Evolutionary conservation across 768 basidiomycete genomes (phyloP), one percentile per base, ranked within the genome.

Genomic region (Boletus patriciae): DNA sequence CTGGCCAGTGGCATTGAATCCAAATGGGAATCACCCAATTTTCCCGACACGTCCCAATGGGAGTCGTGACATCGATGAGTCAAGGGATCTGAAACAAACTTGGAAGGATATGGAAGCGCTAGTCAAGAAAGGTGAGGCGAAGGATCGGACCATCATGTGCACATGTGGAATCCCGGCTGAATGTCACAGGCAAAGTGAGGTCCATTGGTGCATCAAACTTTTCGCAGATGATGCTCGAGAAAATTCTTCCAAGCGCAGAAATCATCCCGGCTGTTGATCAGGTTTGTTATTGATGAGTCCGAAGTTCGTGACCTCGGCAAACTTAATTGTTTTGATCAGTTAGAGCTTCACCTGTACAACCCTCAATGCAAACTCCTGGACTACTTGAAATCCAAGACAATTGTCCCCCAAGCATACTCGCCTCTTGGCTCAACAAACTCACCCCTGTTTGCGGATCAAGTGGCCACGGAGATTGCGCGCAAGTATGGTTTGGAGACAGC

Each of bases 71-170:
- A 75, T 89, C 46, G 83, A 86, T 62, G 78, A 80, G 62, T 76
- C 80, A 40, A 88, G 88, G 83, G 77, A 83, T 27, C 67, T 91
- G 64, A 75, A 70, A 50, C 81, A 92, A 49, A 93, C 93, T 15
- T 94, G 92, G 91, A 84, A 82, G 64, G 84, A 88, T 70, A 87
- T 94, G 87, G 92, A 94, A 70, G 83, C 75, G 11, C 60, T 92
- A 31, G 70, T 83, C 57, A 83, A 82, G 70, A 86, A 83, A 64
- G 89, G 88, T 70, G 68, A 74, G 52, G 12, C 13, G 12, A 10
- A 27, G 18, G 6, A 21, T 34, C 27, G 16, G 12, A n/a, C 19
- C 34, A 2, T 15, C 45, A 52, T 59, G 23, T 41, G 66, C 57
- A 12, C n/a, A 19, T 34, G 7, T 25, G 53, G 46, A 42, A 37